phyloP scores from a whole-genome alignment of 108 stramenopile genomes.

The Epithemia pelagica region DNA sequence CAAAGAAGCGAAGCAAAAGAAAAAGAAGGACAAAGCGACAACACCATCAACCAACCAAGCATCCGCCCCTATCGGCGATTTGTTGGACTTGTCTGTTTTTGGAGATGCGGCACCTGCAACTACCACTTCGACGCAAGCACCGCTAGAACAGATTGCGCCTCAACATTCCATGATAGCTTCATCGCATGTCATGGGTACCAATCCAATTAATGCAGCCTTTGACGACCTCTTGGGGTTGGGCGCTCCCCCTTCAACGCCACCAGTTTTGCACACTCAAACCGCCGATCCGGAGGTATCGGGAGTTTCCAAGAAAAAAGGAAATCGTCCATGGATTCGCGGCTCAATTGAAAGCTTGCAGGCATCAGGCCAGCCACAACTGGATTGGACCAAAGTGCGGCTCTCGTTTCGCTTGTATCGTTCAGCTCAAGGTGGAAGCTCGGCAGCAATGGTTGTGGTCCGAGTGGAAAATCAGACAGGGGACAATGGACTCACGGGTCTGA shows the following conservation, averaged over 20 bases:
- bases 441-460: slow-evolving; percentile 23
- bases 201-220: slow-evolving; percentile 61
- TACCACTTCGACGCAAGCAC: slow-evolving; percentile 2
- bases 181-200: no score
- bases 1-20: slow-evolving; percentile 29
- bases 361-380: slow-evolving; percentile 21
- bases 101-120: slow-evolving; percentile 4
- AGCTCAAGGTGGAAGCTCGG: neutral
- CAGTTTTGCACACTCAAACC: neutral
- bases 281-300: neutral
- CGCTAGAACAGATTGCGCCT: slow-evolving; percentile 1
- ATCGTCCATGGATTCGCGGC: slow-evolving; percentile 18
- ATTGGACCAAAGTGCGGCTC: slow-evolving; percentile 29
- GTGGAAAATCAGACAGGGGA: slow-evolving; percentile 18
- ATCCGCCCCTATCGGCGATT: slow-evolving; percentile 37
- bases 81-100: slow-evolving; percentile 34
- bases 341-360: slow-evolving; percentile 25
- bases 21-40: slow-evolving; percentile 19
- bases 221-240: slow-evolving; percentile 67
- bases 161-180: no score
- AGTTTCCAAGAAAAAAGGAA: neutral
- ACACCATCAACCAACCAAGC: slow-evolving; percentile 1
- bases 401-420: slow-evolving; percentile 19
- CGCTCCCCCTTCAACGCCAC: slow-evolving; percentile 15
- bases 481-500: slow-evolving; percentile 7